phyloP scores from a whole-genome alignment of 768 basidiomycete genomes.

The Leccinum boreale region DNA sequence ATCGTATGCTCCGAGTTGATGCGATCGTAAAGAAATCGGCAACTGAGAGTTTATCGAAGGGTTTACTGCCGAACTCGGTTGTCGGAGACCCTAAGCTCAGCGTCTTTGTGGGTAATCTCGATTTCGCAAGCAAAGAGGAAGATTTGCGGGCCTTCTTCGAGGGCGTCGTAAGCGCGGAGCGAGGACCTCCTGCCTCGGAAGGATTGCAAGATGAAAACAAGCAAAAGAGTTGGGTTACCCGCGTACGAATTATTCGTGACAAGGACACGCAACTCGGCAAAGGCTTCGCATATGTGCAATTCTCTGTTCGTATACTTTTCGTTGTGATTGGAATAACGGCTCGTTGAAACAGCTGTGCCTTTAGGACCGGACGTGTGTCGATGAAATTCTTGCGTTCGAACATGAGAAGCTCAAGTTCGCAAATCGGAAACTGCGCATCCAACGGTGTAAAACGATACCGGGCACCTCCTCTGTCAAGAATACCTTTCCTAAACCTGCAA shows the following conservation, averaged over 20 bases:
- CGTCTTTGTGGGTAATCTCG: constrained; percentile 89
- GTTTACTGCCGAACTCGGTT: constrained; percentile 21
- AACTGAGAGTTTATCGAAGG: constrained; percentile 15
- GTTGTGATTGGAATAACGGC: background rate
- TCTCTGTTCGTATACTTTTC: constrained; percentile 48
- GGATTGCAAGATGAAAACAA: constrained; percentile 33
- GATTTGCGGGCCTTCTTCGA: constrained; percentile 88
- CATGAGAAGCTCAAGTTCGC: constrained; percentile 80
- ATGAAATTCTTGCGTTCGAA: constrained; percentile 85
- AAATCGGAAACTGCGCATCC: constrained; percentile 87
- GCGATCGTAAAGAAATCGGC: constrained; percentile 41
- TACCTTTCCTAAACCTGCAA: constrained; percentile 2
- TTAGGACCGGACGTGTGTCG: constrained; percentile 88
- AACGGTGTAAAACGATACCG: constrained; percentile 80
- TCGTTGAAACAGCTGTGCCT: background rate
- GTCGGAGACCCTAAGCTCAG: constrained; percentile 72
- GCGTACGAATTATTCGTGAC: constrained; percentile 87
- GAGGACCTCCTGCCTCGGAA: constrained; percentile 49
- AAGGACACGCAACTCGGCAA: constrained; percentile 91
- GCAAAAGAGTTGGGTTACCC: constrained; percentile 63
- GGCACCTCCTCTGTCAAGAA: constrained; percentile 30
- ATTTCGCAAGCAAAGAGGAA: constrained; percentile 89
- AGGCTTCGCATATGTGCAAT: constrained; percentile 92
- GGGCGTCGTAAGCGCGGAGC: constrained; percentile 63
- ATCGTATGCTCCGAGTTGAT: constrained; percentile 78